Conservation (phyloP, 768 basidiomycete species). For the Termitomyces heimii region DNA sequence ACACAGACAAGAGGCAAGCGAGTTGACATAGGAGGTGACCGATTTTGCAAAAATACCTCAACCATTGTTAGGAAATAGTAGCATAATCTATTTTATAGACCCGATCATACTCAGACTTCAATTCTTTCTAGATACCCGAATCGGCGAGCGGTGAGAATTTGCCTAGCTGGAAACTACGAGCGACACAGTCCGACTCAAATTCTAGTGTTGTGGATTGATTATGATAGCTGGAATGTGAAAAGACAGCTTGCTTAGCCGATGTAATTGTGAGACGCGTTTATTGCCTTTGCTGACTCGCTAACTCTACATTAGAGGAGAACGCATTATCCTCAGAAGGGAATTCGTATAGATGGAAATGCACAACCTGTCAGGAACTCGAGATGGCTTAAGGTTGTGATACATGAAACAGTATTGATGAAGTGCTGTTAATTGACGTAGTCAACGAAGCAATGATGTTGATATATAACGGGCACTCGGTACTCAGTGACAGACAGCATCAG, state of each 20-base stretch:
- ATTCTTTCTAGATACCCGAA: no score
- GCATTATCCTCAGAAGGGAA: neutral
- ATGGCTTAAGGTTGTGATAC: no score
- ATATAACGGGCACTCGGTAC: neutral
- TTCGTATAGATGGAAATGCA: neutral
- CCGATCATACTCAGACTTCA: no score
- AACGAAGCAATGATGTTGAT: neutral
- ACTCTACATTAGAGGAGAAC: neutral
- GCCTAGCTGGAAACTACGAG: neutral
- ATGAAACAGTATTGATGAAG: neutral
- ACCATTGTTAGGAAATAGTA: no score
- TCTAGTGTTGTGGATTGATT: constrained; percentile 24
- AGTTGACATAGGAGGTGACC: no score
- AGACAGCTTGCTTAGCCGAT: neutral
- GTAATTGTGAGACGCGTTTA: neutral
- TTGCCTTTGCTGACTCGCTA: neutral
- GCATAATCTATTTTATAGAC: no score
- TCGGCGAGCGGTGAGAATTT: no score
- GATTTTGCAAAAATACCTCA: no score
- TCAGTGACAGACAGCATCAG: neutral
- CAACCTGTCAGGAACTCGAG: neutral
- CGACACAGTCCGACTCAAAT: constrained; percentile 32
- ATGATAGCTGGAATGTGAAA: constrained; percentile 28
- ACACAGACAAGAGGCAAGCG: no score
- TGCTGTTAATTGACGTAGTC: neutral